Conservation (phyloP, 768 basidiomycete genomes). For the Cyathus striatus region DNA sequence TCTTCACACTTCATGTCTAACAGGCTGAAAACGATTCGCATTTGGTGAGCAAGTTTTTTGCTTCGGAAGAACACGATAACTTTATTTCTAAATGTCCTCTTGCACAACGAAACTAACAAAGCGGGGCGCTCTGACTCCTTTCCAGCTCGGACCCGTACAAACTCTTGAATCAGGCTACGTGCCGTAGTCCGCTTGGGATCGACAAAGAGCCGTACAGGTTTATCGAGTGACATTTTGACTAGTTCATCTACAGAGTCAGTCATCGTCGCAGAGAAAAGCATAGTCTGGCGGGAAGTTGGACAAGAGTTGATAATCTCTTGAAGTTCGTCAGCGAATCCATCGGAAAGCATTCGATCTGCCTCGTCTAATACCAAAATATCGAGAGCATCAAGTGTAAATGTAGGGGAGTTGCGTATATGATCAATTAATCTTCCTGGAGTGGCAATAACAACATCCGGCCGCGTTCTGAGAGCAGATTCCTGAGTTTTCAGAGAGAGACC, state of each 20-base stretch:
- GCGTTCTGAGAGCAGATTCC: constrained; percentile 75
- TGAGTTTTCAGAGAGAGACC: constrained; percentile 93
- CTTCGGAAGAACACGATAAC: constrained; percentile 94
- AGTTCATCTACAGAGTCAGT: constrained; percentile 94
- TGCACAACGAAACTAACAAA: constrained; percentile 78
- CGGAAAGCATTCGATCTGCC: constrained; percentile 94
- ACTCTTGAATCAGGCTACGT: constrained; percentile 86
- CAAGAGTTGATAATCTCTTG: constrained; percentile 90
- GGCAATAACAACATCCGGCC: constrained; percentile 93
- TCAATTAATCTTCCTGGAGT: constrained; percentile 98
- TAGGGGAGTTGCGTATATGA: constrained; percentile 91
- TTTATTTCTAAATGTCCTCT: constrained; percentile 76
- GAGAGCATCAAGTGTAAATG: constrained; percentile 87
- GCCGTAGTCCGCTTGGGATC: constrained; percentile 90
- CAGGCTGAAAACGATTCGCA: constrained; percentile 88
- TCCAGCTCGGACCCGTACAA: constrained; percentile 83
- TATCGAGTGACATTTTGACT: constrained; percentile 87
- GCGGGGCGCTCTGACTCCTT: constrained; percentile 75
- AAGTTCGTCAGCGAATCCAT: constrained; percentile 94
- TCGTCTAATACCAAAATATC: constrained; percentile 96
- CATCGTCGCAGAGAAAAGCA: constrained; percentile 99
- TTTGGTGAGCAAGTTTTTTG: constrained; percentile 96
- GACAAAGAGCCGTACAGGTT: constrained; percentile 91
- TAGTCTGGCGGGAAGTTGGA: constrained; percentile 86
- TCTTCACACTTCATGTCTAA: constrained; percentile 89